These are phyloP conservation scores for Lachancea meyersii DNA, from an alignment of 805 yeast species.

Conservation along the genomic window DNA sequence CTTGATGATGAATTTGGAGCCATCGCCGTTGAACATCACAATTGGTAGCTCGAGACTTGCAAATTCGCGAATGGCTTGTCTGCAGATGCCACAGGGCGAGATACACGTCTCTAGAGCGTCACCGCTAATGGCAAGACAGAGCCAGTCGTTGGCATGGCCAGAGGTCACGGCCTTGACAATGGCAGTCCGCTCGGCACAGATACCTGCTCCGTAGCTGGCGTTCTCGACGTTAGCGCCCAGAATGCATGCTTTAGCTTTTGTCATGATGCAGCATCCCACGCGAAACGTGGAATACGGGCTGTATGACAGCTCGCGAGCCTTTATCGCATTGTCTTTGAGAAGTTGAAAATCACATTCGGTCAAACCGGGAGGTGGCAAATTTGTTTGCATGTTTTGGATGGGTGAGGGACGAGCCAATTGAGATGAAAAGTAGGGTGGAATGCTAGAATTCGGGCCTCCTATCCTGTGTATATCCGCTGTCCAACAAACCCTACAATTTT, in stretches of 20 bases:
- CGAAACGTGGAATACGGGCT: slow-evolving; percentile 43
- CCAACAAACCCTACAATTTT: too few species aligned
- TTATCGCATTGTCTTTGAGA: slow-evolving; percentile 28
- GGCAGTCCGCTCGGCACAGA: slow-evolving; percentile 74
- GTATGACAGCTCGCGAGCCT: slow-evolving; percentile 40
- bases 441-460: too few species aligned
- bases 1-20: slow-evolving; percentile 39
- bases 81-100: slow-evolving; percentile 91
- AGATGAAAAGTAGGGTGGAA: too few species aligned
- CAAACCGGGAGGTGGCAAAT: slow-evolving; percentile 15
- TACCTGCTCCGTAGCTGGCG: slow-evolving; percentile 77
- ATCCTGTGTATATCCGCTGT: too few species aligned
- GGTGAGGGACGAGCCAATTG: too few species aligned
- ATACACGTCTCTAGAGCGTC: slow-evolving; percentile 43
- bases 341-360: slow-evolving; percentile 21
- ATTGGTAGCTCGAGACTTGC: slow-evolving; percentile 47
- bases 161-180: slow-evolving; percentile 47
- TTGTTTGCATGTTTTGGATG: slow-evolving; percentile 2
- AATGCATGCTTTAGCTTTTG: slow-evolving; percentile 43
- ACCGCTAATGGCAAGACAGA: slow-evolving; percentile 25
- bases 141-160: slow-evolving; percentile 24
- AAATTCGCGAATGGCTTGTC: slow-evolving; percentile 86
- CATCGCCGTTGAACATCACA: slow-evolving; percentile 60
- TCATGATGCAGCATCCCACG: slow-evolving; percentile 75
- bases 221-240: slow-evolving; percentile 89